phyloP scores from a whole-genome alignment of 495 filamentous ascomycete species.

The Amorphotheca resinae region DNA sequence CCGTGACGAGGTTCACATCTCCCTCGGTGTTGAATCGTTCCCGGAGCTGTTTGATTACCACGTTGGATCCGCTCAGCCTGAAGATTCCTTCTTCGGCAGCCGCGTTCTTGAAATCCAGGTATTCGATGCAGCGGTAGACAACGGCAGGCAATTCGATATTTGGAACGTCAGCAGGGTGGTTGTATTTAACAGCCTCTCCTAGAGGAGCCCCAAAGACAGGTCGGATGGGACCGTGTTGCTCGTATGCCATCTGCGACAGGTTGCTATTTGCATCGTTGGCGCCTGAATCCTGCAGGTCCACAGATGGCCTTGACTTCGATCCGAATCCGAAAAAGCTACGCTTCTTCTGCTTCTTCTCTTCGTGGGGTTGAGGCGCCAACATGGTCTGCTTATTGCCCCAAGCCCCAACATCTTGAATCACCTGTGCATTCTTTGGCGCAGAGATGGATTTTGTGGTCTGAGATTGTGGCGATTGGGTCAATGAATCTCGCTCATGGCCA shows the following conservation, averaged over 20 bases:
- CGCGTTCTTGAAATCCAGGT: slow-evolving; percentile 73
- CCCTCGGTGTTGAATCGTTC: slow-evolving; percentile 91
- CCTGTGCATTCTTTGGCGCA: slow-evolving; percentile 68
- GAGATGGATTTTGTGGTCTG: slow-evolving; percentile 57
- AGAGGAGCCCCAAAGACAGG: slow-evolving; percentile 80
- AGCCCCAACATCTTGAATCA: slow-evolving; percentile 73
- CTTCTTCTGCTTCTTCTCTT: slow-evolving; percentile 63
- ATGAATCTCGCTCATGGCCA: slow-evolving; percentile 22
- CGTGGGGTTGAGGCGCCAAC: slow-evolving; percentile 28
- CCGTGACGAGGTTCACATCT: slow-evolving; percentile 76
- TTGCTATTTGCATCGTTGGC: slow-evolving; percentile 27
- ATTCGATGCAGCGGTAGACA: slow-evolving; percentile 92
- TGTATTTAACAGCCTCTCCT: slow-evolving; percentile 73
- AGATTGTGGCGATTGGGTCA: slow-evolving; percentile 22
- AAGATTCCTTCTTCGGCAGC: slow-evolving; percentile 89
- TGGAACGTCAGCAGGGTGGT: slow-evolving; percentile 51
- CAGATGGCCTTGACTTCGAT: slow-evolving; percentile 41
- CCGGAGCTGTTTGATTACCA: slow-evolving; percentile 79
- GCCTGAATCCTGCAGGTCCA: slow-evolving; percentile 16
- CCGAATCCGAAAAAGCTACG: slow-evolving; percentile 96
- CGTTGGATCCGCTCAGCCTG: slow-evolving; percentile 84
- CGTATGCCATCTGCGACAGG: slow-evolving; percentile 26
- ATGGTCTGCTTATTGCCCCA: slow-evolving; percentile 65
- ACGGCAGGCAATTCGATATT: slow-evolving; percentile 77
- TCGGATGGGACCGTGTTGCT: slow-evolving; percentile 46